Percentiles rank a stretch among this genome's conserved stretches.
These are phyloP conservation scores for Leishmania tropica DNA, from an alignment of 208 protist genomes.

Conservation along the genomic window DNA sequence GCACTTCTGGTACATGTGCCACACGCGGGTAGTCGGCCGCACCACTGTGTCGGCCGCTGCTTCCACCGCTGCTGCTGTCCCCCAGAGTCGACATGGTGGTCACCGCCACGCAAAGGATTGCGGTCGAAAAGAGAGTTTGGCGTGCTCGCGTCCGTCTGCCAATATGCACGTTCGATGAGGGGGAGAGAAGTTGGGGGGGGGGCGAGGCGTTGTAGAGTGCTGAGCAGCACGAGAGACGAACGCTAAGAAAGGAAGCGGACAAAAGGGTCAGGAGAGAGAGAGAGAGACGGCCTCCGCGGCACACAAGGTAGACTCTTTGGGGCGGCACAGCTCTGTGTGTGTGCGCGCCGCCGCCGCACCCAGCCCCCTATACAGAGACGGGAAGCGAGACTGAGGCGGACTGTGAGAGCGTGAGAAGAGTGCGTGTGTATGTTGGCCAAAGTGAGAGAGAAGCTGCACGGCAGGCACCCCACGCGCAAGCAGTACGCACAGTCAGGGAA, in stretches of 20 bases:
- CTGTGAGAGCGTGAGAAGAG: background rate
- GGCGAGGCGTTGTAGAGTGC: background rate
- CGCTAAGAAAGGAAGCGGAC: conserved; percentile 5
- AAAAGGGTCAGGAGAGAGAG: conserved; percentile 8
- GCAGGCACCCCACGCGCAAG: background rate
- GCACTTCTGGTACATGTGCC: background rate
- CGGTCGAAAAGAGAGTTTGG: background rate
- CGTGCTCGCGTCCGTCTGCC: background rate
- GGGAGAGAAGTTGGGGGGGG: background rate
- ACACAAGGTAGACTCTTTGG: background rate
- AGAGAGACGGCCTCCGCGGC: background rate
- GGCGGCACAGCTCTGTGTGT: no score
- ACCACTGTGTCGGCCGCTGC: background rate
- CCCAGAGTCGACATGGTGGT: background rate
- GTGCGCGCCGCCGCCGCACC: background rate
- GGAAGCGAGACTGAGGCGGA: background rate
- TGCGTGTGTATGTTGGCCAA: background rate
- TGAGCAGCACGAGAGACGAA: conserved; percentile 2
- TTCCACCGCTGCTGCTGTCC: conserved; percentile 1
- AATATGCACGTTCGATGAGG: background rate
- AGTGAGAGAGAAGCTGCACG: background rate
- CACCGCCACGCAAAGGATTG: background rate
- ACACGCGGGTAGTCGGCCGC: background rate
- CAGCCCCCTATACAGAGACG: background rate
- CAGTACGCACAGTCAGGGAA: background rate